Evolutionary conservation across 148 eudicot genomes (phyloP).

Genomic region (Nyssa sinensis): DNA sequence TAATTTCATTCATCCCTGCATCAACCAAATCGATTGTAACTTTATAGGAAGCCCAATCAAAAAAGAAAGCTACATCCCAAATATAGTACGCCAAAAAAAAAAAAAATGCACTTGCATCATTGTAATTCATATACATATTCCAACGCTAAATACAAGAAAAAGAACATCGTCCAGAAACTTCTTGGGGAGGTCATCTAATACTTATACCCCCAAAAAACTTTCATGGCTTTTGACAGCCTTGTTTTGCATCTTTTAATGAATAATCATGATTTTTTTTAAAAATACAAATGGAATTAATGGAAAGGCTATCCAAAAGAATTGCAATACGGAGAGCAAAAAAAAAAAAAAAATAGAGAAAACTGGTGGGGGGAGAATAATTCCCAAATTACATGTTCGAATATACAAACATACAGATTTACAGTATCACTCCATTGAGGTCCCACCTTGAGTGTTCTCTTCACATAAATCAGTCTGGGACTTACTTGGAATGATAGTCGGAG

Average conservation of each 20-base stretch:
- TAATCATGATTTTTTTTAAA: constrained; percentile 9
- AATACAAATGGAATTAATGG: constrained; percentile 6
- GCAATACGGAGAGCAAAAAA: neutral
- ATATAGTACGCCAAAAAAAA: neutral
- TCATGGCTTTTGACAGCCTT: constrained; percentile 9
- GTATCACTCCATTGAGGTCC: constrained; percentile 33
- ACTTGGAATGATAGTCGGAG: constrained; percentile 51
- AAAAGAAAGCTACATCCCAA: neutral
- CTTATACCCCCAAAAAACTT: constrained; percentile 13
- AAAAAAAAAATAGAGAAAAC: constrained; percentile 10
- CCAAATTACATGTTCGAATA: constrained; percentile 20
- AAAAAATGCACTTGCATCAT: constrained; percentile 17
- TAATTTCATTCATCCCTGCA: neutral
- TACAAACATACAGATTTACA: constrained; percentile 32
- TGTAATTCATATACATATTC: constrained; percentile 18
- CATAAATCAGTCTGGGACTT: constrained; percentile 49
- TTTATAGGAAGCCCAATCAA: neutral
- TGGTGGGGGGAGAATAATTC: constrained; percentile 7
- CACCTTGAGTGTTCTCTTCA: constrained; percentile 54
- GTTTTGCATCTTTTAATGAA: constrained; percentile 20
- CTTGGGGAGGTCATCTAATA: constrained; percentile 9
- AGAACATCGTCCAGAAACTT: constrained; percentile 22
- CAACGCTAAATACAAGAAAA: constrained; percentile 10
- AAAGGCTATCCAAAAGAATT: constrained; percentile 30
- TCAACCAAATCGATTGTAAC: neutral